Evolutionary conservation across 345 rosid genomes (phyloP).

Genomic region (Cochlearia excelsa): DNA sequence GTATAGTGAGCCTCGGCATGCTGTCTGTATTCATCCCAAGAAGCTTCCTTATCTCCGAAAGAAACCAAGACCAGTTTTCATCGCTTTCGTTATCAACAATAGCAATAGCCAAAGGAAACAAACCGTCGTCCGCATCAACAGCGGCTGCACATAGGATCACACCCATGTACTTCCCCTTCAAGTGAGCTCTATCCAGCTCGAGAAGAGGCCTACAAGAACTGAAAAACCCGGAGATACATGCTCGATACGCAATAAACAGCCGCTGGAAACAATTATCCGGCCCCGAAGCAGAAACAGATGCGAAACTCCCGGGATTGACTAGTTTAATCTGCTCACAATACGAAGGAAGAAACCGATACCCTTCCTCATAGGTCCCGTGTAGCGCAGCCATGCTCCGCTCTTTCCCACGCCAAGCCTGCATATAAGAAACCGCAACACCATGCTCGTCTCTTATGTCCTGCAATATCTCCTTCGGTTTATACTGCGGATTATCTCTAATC

Average conservation of each 20-base stretch:
- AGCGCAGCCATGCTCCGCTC: slow-evolving; percentile 99
- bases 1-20: slow-evolving; percentile 97
- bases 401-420: slow-evolving; percentile 99
- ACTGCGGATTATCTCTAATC: slow-evolving; percentile 91
- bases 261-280: slow-evolving; percentile 95
- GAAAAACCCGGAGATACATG: slow-evolving; percentile 87
- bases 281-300: slow-evolving; percentile 79
- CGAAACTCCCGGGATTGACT: slow-evolving; percentile 87
- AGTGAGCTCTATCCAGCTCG: slow-evolving; percentile 84
- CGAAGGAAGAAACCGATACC: slow-evolving; percentile 81
- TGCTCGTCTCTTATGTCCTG: slow-evolving; percentile 93
- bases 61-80: slow-evolving; percentile 99
- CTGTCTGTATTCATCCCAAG: slow-evolving; percentile 86
- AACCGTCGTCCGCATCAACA: slow-evolving; percentile 80
- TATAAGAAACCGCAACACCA: slow-evolving; percentile 98
- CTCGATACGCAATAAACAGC: slow-evolving; percentile 78
- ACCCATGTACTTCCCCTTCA: slow-evolving; percentile 95
- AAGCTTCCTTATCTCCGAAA: slow-evolving; percentile 92
- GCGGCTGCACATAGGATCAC: slow-evolving; percentile 85
- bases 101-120: slow-evolving; percentile 91
- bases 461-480: slow-evolving; percentile 90
- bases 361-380: slow-evolving; percentile 98
- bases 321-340: slow-evolving; percentile 85
- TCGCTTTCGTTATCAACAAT: slow-evolving; percentile 74
- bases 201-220: slow-evolving; percentile 92